Conservation (phyloP, 2,329 filamentous ascomycete genomes). For the Diaporthe capsici region DNA sequence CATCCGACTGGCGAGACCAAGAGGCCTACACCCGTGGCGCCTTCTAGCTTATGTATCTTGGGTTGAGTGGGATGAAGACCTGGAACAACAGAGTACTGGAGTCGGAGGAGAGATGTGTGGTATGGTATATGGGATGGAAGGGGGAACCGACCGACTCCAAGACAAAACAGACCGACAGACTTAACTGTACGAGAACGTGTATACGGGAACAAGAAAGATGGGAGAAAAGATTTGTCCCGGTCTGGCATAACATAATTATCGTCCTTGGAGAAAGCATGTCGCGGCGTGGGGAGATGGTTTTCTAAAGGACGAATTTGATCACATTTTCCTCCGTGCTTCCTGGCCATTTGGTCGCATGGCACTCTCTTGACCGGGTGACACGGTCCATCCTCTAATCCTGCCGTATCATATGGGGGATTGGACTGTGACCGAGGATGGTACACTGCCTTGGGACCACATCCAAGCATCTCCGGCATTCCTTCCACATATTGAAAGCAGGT, state of each 20-base stretch:
- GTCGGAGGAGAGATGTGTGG: not conserved
- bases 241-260: conserved; percentile 25
- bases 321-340: conserved; percentile 10
- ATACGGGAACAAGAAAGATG: conserved; percentile 8
- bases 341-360: not conserved
- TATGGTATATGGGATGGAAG: not conserved
- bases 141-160: not conserved
- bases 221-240: conserved; percentile 9
- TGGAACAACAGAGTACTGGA: not conserved
- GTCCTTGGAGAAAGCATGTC: conserved; percentile 24
- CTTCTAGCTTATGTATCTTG: conserved; percentile 2
- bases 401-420: too few species aligned
- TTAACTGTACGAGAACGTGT: conserved; percentile 14
- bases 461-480: too few species aligned
- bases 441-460: too few species aligned
- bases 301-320: conserved; percentile 20
- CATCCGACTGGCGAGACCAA: not conserved
- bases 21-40: not conserved
- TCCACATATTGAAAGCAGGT: too few species aligned
- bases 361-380: not conserved
- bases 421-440: too few species aligned
- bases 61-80: not conserved
- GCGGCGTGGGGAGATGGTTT: conserved; percentile 16
- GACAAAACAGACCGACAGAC: not conserved
- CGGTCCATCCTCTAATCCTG: not conserved